A percentile compares a stretch with the other conserved stretches of the same genome.
Conservation (phyloP, 169 alveolate genomes). For the Toxoplasma gondii region DNA sequence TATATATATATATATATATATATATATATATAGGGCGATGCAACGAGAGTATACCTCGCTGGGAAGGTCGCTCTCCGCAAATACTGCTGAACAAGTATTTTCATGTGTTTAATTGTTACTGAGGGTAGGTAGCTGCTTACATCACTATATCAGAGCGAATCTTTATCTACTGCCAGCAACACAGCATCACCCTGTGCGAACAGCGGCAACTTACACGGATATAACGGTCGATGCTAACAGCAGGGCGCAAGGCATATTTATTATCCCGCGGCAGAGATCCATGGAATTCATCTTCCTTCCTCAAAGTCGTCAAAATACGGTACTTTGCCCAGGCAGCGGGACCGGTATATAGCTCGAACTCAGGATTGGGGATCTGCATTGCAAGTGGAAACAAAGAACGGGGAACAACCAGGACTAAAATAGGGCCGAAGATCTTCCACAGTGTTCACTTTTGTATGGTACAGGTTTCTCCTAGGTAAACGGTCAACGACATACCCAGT, state of each 20-base stretch:
- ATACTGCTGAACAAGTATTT: too few species aligned
- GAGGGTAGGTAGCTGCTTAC: not conserved
- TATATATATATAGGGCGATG: too few species aligned
- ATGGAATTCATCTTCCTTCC: conserved; percentile 74
- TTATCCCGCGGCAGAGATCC: conserved; percentile 78
- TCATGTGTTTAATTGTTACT: not conserved
- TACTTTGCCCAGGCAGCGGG: conserved; percentile 81
- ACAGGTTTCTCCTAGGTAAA: too few species aligned
- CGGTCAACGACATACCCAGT: too few species aligned
- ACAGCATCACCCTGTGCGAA: not conserved
- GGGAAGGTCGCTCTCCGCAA: too few species aligned
- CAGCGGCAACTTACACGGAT: conserved; percentile 42
- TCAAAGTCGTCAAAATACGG: conserved; percentile 71
- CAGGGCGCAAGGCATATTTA: conserved; percentile 76
- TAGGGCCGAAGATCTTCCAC: not conserved
- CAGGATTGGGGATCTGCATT: conserved; percentile 70
- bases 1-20: too few species aligned
- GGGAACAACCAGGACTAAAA: not conserved
- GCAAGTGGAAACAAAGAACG: not conserved
- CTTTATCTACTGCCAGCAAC: not conserved
- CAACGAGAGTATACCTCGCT: too few species aligned
- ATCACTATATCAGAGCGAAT: not conserved
- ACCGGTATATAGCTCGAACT: conserved; percentile 75
- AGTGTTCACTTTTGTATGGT: too few species aligned
- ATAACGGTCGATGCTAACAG: conserved; percentile 76